These are phyloP conservation scores for Neurospora pannonica DNA, from an alignment of 495 filamentous ascomycete species.

Conservation along the genomic window DNA sequence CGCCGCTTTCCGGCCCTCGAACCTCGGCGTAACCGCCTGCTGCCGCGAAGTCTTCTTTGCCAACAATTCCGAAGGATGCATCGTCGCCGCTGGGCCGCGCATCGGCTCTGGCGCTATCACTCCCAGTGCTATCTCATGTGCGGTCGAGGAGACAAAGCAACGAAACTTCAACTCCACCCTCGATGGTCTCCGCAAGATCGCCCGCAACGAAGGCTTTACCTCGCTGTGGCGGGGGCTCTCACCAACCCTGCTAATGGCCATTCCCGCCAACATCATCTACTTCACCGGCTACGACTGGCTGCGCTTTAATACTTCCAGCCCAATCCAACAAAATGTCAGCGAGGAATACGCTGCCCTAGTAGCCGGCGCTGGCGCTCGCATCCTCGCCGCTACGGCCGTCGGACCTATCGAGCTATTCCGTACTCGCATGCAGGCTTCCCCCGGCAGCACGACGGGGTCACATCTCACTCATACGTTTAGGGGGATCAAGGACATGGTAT, in stretches of 20 bases:
- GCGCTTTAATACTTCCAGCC: constrained; percentile 58
- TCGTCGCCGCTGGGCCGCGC: constrained; percentile 38
- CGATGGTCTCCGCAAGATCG: constrained; percentile 89
- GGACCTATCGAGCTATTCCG: constrained; percentile 92
- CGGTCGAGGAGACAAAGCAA: constrained; percentile 74
- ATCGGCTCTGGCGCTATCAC: constrained; percentile 20
- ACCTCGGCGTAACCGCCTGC: constrained; percentile 88
- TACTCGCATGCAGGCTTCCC: constrained; percentile 81
- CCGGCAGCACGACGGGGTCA: constrained; percentile 38
- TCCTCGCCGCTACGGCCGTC: constrained; percentile 72
- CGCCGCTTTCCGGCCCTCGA: constrained; percentile 53
- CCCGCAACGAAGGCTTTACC: constrained; percentile 79
- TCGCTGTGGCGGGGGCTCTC: constrained; percentile 91
- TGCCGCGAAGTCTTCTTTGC: constrained; percentile 97
- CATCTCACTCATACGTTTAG: constrained; percentile 64
- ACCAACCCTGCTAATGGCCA: constrained; percentile 86
- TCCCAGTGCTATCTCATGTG: constrained; percentile 53
- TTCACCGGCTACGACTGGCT: constrained; percentile 98
- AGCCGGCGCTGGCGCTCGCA: constrained; percentile 68
- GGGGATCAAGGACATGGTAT: constrained; percentile 71
- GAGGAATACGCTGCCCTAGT: constrained; percentile 70
- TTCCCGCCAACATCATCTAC: constrained; percentile 95
- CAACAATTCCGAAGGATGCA: constrained; percentile 74
- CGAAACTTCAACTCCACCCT: constrained; percentile 82
- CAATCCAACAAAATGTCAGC: constrained; percentile 48